Conservation (phyloP, 495 filamentous ascomycete species). For the Diplogelasinospora grovesii region DNA sequence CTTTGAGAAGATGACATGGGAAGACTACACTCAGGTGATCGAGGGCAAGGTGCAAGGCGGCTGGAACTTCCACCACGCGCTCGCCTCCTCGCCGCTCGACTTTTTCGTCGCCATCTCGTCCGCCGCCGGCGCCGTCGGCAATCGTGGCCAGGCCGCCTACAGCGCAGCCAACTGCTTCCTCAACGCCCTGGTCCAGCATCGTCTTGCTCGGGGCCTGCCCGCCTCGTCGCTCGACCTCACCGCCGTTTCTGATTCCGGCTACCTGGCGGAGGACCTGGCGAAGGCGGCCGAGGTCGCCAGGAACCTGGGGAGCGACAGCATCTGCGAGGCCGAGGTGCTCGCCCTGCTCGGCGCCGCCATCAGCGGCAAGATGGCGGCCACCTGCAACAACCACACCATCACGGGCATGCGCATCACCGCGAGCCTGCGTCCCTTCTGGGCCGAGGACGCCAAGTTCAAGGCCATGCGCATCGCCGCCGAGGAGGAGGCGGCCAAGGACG, state of each 20-base stretch:
- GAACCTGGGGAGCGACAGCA: constrained; percentile 44
- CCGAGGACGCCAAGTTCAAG: constrained; percentile 45
- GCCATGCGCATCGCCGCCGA: constrained; percentile 41
- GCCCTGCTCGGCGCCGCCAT: constrained; percentile 44
- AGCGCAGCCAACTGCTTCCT: constrained; percentile 59
- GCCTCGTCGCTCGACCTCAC: constrained; percentile 50
- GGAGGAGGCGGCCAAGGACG: constrained; percentile 32
- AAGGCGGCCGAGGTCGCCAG: constrained; percentile 40
- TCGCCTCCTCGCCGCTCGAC: constrained; percentile 46
- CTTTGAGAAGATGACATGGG: constrained; percentile 49
- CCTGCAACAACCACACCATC: constrained; percentile 44
- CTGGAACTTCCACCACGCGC: constrained; percentile 51
- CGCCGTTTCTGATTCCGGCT: constrained; percentile 49
- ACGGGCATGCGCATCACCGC: constrained; percentile 47
- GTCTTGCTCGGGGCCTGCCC: constrained; percentile 37
- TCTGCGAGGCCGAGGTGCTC: constrained; percentile 46
- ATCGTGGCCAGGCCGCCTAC: constrained; percentile 57
- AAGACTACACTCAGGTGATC: constrained; percentile 43
- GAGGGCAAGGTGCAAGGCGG: constrained; percentile 50
- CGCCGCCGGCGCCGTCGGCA: constrained; percentile 52
- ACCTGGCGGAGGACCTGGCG: constrained; percentile 43
- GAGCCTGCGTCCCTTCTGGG: constrained; percentile 43
- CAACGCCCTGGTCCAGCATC: constrained; percentile 45
- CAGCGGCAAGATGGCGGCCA: constrained; percentile 26
- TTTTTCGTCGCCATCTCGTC: constrained; percentile 65